A percentile compares a stretch with the other conserved stretches of the same genome.
Evolutionary conservation across 495 filamentous ascomycete species (phyloP).

Genomic region (Pseudevernia furfuracea): DNA sequence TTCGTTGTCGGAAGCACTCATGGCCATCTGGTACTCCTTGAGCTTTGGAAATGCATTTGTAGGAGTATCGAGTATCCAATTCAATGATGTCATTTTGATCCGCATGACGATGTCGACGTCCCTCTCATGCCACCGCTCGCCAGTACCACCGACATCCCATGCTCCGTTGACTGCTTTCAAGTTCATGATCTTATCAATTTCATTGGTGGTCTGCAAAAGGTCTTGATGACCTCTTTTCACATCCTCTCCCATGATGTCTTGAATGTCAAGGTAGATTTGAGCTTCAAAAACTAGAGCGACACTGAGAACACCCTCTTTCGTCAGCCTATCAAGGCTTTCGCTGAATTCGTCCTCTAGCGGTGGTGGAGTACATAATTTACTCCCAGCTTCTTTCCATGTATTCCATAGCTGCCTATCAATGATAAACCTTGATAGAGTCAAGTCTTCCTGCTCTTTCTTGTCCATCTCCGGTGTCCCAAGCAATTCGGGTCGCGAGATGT

Average conservation of each 20-base stretch:
- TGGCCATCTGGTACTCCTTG: conserved; percentile 5
- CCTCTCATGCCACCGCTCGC: conserved; percentile 17
- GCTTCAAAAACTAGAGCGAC: conserved; percentile 16
- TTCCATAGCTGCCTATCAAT: conserved; percentile 16
- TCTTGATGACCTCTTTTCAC: conserved; percentile 11
- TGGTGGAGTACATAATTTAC: background rate
- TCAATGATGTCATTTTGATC: conserved; percentile 17
- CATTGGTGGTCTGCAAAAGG: conserved; percentile 2
- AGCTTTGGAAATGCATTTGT: conserved; percentile 15
- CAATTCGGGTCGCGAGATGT: conserved; percentile 15
- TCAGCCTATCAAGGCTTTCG: conserved; percentile 13
- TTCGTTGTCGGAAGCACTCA: background rate
- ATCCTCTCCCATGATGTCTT: conserved; percentile 17
- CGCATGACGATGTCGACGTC: conserved; percentile 12
- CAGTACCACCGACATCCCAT: conserved; percentile 16
- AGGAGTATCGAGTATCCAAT: conserved; percentile 16
- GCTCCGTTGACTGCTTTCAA: conserved; percentile 12
- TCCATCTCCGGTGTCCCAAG: conserved; percentile 18
- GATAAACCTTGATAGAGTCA: conserved; percentile 5
- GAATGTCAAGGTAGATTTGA: conserved; percentile 16
- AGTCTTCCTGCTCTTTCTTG: conserved; percentile 15
- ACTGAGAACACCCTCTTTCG: conserved; percentile 12
- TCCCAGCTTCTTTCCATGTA: background rate
- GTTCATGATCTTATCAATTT: conserved; percentile 13
- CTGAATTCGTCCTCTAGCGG: conserved; percentile 18